A percentile compares a stretch with the other conserved stretches of the same genome.
Conservation (phyloP, 768 basidiomycete genomes). For the Psilocybe azurescens region DNA sequence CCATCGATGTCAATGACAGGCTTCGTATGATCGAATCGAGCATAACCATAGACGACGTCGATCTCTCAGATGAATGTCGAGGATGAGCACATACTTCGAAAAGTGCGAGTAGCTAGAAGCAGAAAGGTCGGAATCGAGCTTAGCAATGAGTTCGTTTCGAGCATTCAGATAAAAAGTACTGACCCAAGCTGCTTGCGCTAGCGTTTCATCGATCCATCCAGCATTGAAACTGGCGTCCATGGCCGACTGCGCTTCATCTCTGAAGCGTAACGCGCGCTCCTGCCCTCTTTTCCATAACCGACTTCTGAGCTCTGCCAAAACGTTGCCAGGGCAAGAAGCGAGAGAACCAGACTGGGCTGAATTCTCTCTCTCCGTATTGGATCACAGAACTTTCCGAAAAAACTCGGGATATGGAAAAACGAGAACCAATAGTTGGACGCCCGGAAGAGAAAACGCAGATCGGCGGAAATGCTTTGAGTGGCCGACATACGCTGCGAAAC, state of each 20-base stretch:
- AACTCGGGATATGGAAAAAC: conserved; percentile 73
- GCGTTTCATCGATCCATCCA: conserved; percentile 73
- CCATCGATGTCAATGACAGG: conserved; percentile 63
- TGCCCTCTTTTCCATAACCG: conserved; percentile 52
- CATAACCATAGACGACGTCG: conserved; percentile 59
- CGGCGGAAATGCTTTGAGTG: conserved; percentile 50
- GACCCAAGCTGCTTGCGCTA: conserved; percentile 82
- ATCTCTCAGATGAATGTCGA: conserved; percentile 55
- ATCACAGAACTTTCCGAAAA: conserved; percentile 66
- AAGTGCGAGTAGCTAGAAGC: conserved; percentile 62
- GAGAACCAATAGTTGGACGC: conserved; percentile 75
- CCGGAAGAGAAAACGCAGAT: conserved; percentile 69
- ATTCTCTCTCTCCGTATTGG: conserved; percentile 55
- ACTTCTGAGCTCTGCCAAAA: conserved; percentile 75
- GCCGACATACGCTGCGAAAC: conserved; percentile 51
- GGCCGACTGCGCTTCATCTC: conserved; percentile 72
- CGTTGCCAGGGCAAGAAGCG: conserved; percentile 66
- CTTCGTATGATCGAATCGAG: conserved; percentile 73
- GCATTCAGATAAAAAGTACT: conserved; percentile 22
- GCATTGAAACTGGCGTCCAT: conserved; percentile 75
- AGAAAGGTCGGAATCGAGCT: background rate
- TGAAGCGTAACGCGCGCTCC: conserved; percentile 63
- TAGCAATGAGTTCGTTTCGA: too few relatives aligned
- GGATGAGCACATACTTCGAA: conserved; percentile 80
- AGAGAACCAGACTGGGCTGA: conserved; percentile 71